Evolutionary conservation across 225 moss, liverwort and hornwort genomes (phyloP), one percentile per base, ranked within the genome.

Genomic region (Takakia lepidozioides): DNA sequence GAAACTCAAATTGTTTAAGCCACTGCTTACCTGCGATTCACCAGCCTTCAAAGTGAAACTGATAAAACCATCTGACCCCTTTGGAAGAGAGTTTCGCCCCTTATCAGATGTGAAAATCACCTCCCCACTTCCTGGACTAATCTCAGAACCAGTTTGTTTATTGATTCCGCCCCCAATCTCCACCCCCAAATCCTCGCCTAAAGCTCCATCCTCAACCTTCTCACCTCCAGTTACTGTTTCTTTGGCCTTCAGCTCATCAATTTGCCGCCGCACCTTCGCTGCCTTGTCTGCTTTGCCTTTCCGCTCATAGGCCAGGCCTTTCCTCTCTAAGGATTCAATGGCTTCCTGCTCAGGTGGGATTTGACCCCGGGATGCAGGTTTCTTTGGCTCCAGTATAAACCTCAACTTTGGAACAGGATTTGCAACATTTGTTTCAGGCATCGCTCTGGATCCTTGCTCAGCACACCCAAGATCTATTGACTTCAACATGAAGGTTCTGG

Each of bases 261-360:
- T 69, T 52, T 92, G 84, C 61, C 62, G 71, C 37, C 76, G 67
- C 27, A 92, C 64, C 65, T 87, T 92, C 19, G 74, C 69, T 59
- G 84, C 91, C 62, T 92, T 92, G 35, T 82, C 84, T 57, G 41
- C 67, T 65, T 92, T 92, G 30, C 87, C 91, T 54, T 92, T 87
- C 46, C 91, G 84, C 57, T 84, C 84, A 28, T 81, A 76, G 54
- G 84, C 81, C 57, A 92, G 61, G 55, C 70, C 81, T 67, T 92
- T 92, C 60, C 87, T 87, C 46, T 92, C 87, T 54, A 92, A 66
- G 18, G 87, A 84, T 49, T 92, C 91, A 54, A 92, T 87, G 25
- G 73, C 80, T 62, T 92, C 91, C 67, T 87, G 81, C 69, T 92
- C 91, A 32, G 91, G 91, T 25, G 70, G 69, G 52, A 82, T 37